Evolutionary conservation across 352 stramenopile genomes (phyloP), one percentile per base, ranked within the genome.

Genomic region (Phytophthora tentaculata): DNA sequence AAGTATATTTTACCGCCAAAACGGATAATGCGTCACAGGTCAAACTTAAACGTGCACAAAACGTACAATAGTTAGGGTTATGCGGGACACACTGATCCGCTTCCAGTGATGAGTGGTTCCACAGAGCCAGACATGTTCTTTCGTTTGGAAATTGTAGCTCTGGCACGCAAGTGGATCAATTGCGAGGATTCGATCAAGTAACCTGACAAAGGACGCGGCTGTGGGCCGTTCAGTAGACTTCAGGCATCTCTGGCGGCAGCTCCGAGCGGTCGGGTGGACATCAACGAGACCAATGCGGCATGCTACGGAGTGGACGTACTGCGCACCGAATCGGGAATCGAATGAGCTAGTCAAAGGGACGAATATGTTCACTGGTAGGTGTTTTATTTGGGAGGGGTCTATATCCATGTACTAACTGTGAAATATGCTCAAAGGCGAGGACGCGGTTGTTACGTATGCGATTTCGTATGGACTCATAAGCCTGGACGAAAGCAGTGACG

Each of bases 181-280:
- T 5, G 28, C 28, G 9, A 32, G 28, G 28, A 0, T 32, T 5
- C 28, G 28, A n/a, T 0, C 39, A 16, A 45, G 17, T 22, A n/a
- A 12, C 13, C 14, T 20, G 17, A 45, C 39, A 45, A 45, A 2
- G 10, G 1, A 20, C 9, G 39, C 16, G 4, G 39, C 39, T 12
- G 16, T 20, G 39, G 39, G 4, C 13, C 39, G 39, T 19, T 9
- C 3, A 2, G 23, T 61, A 9, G 39, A 61, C 8, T 61, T 61
- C 26, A 16, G 22, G 10, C 45, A 64, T 28, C 45, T 64, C 2
- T 64, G 56, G 56, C 29, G 56, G 2, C 56, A 64, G 22, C 56
- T 64, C 19, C 4, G 12, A 16, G 47, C 45, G 8, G 45, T 23
- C 2, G 47, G 45, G 1, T 64, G 56, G 45, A 41, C 12, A 3